These are phyloP conservation scores for Aphanomyces stellatus DNA, from an alignment of 352 stramenopile genomes.

Conservation along the genomic window DNA sequence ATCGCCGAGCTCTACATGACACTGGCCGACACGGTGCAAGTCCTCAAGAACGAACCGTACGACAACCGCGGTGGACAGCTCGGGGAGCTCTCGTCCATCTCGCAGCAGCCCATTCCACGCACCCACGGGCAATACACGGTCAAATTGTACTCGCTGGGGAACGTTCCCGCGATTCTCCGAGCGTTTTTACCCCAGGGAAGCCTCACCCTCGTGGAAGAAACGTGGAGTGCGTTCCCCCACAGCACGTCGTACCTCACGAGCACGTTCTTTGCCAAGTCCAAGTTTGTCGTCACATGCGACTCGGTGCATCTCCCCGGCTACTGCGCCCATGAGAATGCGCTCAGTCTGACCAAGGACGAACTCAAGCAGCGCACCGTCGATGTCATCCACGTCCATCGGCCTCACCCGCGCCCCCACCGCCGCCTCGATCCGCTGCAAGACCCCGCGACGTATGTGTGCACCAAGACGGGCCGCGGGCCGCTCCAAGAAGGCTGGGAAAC, in stretches of 20 bases:
- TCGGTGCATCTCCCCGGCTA: neutral
- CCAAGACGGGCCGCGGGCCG: slow-evolving; percentile 18
- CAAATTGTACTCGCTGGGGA: slow-evolving; percentile 18
- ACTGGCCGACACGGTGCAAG: neutral
- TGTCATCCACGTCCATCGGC: neutral
- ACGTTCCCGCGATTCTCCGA: neutral
- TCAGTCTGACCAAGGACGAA: slow-evolving; percentile 5
- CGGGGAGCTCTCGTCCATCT: slow-evolving; percentile 4
- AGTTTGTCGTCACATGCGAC: slow-evolving; percentile 16
- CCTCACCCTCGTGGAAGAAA: slow-evolving; percentile 18
- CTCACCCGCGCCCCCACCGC: no score
- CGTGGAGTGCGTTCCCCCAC: slow-evolving; percentile 21
- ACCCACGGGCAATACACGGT: slow-evolving; percentile 21
- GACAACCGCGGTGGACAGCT: slow-evolving; percentile 21
- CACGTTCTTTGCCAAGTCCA: slow-evolving; percentile 15
- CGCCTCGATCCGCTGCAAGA: neutral
- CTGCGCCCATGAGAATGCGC: slow-evolving; percentile 6
- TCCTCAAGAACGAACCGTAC: slow-evolving; percentile 23
- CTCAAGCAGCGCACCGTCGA: slow-evolving; percentile 9
- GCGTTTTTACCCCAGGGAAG: slow-evolving; percentile 7
- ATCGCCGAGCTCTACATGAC: slow-evolving; percentile 21
- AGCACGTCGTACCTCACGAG: slow-evolving; percentile 16
- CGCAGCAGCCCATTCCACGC: slow-evolving; percentile 14
- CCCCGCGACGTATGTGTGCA: slow-evolving; percentile 4
- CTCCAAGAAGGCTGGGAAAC: slow-evolving; percentile 8